phyloP scores from a whole-genome alignment of 2,329 filamentous ascomycete species.

The Aulographum hederae region DNA sequence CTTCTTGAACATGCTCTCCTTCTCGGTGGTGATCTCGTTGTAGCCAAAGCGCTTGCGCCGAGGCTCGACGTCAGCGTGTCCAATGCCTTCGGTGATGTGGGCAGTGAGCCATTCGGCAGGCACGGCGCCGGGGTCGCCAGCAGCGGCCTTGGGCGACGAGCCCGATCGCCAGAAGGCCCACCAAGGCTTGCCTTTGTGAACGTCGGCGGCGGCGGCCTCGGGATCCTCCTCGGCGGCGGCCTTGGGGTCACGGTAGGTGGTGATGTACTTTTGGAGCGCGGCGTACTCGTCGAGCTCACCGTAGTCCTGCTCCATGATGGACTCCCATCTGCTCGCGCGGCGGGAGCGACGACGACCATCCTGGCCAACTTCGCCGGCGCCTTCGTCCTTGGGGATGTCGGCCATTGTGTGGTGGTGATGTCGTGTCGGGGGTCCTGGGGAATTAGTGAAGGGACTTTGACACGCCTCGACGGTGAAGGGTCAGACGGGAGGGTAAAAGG shows the following conservation, averaged over 20 bases:
- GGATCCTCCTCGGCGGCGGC: constrained; percentile 24
- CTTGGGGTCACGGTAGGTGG: constrained; percentile 44
- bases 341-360: too few relatives aligned
- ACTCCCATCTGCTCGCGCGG: too few relatives aligned
- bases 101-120: constrained; percentile 53
- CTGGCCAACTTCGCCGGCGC: too few relatives aligned
- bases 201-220: constrained; percentile 18
- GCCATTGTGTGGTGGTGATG: too few relatives aligned
- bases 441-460: too few relatives aligned
- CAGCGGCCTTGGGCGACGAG: constrained; percentile 13
- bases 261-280: constrained; percentile 48
- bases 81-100: constrained; percentile 47
- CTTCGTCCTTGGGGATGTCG: too few relatives aligned
- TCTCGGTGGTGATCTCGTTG: constrained; percentile 57
- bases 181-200: constrained; percentile 25
- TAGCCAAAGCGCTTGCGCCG: constrained; percentile 49
- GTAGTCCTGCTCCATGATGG: constrained; percentile 11
- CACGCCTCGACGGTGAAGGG: too few relatives aligned
- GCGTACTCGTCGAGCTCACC: constrained; percentile 43
- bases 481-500: too few relatives aligned
- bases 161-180: constrained; percentile 38
- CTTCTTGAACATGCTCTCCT: constrained; percentile 58
- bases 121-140: constrained; percentile 20
- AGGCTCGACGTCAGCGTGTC: constrained; percentile 37
- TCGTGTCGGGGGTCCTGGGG: too few relatives aligned